Evolutionary conservation across 78 protist species (phyloP), one percentile per base, ranked within the genome.

Genomic region (Neovahlkampfia damariscottae): DNA sequence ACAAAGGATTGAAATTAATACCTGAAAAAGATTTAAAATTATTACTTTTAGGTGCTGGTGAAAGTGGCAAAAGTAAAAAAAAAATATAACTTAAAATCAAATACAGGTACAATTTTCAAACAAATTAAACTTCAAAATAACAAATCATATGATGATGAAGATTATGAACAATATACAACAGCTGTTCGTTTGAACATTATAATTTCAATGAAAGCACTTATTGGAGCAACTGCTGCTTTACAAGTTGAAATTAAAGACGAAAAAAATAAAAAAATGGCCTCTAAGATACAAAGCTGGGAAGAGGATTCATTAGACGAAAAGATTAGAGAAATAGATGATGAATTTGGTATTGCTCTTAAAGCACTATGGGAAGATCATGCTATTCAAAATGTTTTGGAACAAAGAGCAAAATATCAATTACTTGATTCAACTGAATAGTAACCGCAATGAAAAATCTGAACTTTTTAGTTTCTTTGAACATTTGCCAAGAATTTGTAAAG

Each of bases 81-180:
- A n/a, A n/a, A n/a, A n/a, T n/a, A n/a, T n/a, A n/a, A n/a, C n/a
- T n/a, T n/a, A n/a, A n/a, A n/a, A n/a, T n/a, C n/a, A n/a, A n/a
- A n/a, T n/a, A n/a, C n/a, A n/a, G n/a, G n/a, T n/a, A 90, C 94
- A 34, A 67, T 90, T 8, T 82, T 87, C 76, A 90, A 87, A 81
- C 94, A 90, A 66, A 81, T 90, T 90, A 84, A 87, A 72, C 77
- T 90, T 5, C 67, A 84, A 36, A 80, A 86, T 68, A 74, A 78
- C 40, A 86, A 79, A 38, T 90, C 91, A 41, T 89, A 78, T 80
- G 10, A 81, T 8, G 70, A 19, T 10, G 85, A 82, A 34, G 93
- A 86, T 73, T 78, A 80, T 27, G 67, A 39, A n/a, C 77, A 62
- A 38, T 89, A 72, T 28, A 76, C 74, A 76, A 74, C 73, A n/a